These are phyloP conservation scores for Cadophora sp. DNA, from an alignment of 2,329 filamentous ascomycete genomes.

Conservation along the genomic window DNA sequence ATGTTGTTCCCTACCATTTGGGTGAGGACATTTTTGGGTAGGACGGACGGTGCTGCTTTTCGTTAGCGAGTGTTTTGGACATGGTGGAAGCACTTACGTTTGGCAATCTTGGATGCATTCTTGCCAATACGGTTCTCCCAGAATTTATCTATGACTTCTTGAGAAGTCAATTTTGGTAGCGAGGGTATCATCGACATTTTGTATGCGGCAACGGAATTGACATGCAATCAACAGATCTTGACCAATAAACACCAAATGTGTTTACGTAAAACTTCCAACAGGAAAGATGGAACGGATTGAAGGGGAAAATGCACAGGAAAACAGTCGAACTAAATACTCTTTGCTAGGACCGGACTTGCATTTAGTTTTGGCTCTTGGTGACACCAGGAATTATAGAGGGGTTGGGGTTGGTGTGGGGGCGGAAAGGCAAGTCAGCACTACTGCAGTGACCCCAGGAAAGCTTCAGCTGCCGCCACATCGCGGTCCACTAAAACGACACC, in stretches of 20 bases:
- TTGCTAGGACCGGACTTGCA: background rate
- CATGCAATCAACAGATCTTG: background rate
- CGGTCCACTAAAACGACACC: background rate
- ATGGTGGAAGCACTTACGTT: background rate
- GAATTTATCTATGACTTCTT: constrained; percentile 73
- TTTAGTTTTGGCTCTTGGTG: background rate
- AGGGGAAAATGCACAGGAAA: background rate
- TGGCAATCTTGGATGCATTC: constrained; percentile 16
- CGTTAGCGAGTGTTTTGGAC: constrained; percentile 37
- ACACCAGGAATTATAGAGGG: background rate
- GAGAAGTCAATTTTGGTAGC: constrained; percentile 48
- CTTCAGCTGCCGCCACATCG: constrained; percentile 1
- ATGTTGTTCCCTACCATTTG: constrained; percentile 63
- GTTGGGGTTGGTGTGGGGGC: constrained; percentile 3
- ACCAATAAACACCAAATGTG: background rate
- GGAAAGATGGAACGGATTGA: background rate
- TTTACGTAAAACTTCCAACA: background rate
- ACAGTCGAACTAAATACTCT: background rate
- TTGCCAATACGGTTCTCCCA: constrained; percentile 75
- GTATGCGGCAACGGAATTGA: background rate
- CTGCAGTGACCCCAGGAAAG: background rate
- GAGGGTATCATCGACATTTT: background rate
- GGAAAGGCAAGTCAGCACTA: background rate
- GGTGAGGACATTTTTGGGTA: constrained; percentile 72
- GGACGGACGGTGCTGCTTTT: constrained; percentile 55